Percentiles rank a stretch among this genome's conserved stretches.
phyloP scores from a whole-genome alignment of 805 yeast species.

The Candida pseudoglaebosa region DNA sequence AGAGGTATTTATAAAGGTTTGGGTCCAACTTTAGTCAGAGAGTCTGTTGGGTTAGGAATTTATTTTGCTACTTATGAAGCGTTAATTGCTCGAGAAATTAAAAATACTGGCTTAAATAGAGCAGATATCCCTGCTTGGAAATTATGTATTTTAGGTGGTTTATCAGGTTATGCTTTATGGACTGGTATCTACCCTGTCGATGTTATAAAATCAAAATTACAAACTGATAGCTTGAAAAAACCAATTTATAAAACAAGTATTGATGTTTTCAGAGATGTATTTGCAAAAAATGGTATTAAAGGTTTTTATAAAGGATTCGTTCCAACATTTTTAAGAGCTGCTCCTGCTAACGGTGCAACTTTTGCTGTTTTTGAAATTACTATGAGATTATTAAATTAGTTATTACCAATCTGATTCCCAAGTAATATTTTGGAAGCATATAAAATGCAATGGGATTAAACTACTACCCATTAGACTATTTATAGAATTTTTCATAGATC shows the following conservation, averaged over 20 bases:
- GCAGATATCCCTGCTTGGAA: conserved; percentile 84
- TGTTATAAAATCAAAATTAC: conserved; percentile 85
- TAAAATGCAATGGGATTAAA: no score
- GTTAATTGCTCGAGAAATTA: conserved; percentile 63
- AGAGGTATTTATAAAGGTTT: conserved; percentile 75
- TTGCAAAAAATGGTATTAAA: conserved; percentile 54
- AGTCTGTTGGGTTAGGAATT: conserved; percentile 81
- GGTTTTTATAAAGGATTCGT: conserved; percentile 89
- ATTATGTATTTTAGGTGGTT: conserved; percentile 82
- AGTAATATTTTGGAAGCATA: not conserved
- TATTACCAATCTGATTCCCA: not conserved
- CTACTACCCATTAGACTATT: not conserved
- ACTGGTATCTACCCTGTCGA: conserved; percentile 80
- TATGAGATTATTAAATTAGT: conserved; percentile 55
- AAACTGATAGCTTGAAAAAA: conserved; percentile 52
- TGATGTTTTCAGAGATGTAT: conserved; percentile 57
- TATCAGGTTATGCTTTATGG: conserved; percentile 92
- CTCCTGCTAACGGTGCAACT: conserved; percentile 97
- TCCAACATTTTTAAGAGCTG: conserved; percentile 93
- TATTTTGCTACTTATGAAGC: conserved; percentile 92
- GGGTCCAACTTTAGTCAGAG: conserved; percentile 78
- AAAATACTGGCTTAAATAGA: conserved; percentile 45
- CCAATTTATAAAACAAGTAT: conserved; percentile 58
- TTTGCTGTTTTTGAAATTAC: conserved; percentile 91
- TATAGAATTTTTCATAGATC: conserved; percentile 1